A percentile compares a stretch with the other conserved stretches of the same genome.
Conservation (phyloP, 208 protist species). For the Leishmania braziliensis region DNA sequence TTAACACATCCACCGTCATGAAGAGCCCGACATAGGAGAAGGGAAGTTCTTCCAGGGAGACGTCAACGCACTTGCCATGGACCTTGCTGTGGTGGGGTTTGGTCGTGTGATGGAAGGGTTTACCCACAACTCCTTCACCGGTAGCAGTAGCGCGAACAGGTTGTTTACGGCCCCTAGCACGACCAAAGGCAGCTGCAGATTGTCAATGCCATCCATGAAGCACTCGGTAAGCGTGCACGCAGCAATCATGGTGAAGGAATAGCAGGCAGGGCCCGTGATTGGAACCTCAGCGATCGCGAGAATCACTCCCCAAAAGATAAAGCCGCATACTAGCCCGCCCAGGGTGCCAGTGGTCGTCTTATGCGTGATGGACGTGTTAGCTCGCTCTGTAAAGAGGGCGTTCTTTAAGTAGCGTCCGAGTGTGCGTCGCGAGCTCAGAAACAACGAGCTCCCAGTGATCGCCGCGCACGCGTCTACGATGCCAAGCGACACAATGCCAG, state of each 20-base stretch:
- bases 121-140: conserved; percentile 47
- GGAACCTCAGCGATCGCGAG: conserved; percentile 59
- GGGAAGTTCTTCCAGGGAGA: conserved; percentile 42
- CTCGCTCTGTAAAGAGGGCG: conserved; percentile 70
- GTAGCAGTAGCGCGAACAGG: conserved; percentile 64
- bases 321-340: conserved; percentile 67
- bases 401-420: conserved; percentile 83
- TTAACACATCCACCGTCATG: not conserved
- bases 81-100: conserved; percentile 52
- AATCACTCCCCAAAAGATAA: conserved; percentile 73
- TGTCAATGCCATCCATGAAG: conserved; percentile 90
- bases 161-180: conserved; percentile 70
- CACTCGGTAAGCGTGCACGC: conserved; percentile 82
- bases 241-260: conserved; percentile 71
- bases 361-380: conserved; percentile 85
- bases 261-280: conserved; percentile 41
- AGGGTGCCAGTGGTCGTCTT: conserved; percentile 89
- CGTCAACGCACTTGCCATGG: conserved; percentile 45
- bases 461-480: conserved; percentile 85
- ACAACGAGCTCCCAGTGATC: conserved; percentile 80
- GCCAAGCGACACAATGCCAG: conserved; percentile 81
- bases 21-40: not conserved
- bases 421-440: conserved; percentile 59
- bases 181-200: conserved; percentile 88
- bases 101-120: conserved; percentile 45